A percentile compares a stretch with the other conserved stretches of the same genome.
phyloP scores from a whole-genome alignment of 2,329 filamentous ascomycete species.

The Metarhizium robertsii region DNA sequence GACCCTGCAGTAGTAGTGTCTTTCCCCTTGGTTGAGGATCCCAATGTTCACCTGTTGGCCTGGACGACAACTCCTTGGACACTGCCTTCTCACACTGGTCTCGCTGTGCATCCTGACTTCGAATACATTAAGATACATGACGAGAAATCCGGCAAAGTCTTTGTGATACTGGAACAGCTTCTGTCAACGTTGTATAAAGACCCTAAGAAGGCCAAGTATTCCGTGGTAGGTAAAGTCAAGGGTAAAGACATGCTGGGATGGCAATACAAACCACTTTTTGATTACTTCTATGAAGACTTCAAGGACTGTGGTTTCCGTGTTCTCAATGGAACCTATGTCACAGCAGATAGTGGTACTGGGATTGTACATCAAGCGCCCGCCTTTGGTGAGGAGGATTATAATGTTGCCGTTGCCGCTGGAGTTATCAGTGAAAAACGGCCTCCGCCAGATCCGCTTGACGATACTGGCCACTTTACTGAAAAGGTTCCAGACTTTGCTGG shows the following conservation, averaged over 20 bases:
- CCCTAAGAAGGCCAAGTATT: conserved; percentile 89
- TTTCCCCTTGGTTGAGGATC: conserved; percentile 73
- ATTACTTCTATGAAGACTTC: conserved; percentile 85
- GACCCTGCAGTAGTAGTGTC: conserved; percentile 85
- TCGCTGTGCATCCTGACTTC: conserved; percentile 72
- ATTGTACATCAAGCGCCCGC: conserved; percentile 91
- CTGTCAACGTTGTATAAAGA: conserved; percentile 85
- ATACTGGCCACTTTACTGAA: conserved; percentile 68
- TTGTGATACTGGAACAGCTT: conserved; percentile 74
- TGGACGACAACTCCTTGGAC: conserved; percentile 92
- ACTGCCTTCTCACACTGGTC: conserved; percentile 67
- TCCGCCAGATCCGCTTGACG: conserved; percentile 88
- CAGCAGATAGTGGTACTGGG: conserved; percentile 81
- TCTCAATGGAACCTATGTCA: conserved; percentile 77
- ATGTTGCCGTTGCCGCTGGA: conserved; percentile 65
- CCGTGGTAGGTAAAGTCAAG: conserved; percentile 68
- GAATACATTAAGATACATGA: conserved; percentile 85
- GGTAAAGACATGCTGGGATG: conserved; percentile 80
- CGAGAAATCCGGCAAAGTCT: conserved; percentile 72
- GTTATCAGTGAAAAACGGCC: conserved; percentile 67
- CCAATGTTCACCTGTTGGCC: conserved; percentile 65
- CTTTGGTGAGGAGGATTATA: conserved; percentile 95
- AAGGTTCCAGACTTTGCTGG: conserved; percentile 75
- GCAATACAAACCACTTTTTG: conserved; percentile 82
- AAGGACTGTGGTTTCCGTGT: conserved; percentile 77